These are phyloP conservation scores for Beauveria australis DNA, from an alignment of 2,329 filamentous ascomycete genomes.

Conservation along the genomic window DNA sequence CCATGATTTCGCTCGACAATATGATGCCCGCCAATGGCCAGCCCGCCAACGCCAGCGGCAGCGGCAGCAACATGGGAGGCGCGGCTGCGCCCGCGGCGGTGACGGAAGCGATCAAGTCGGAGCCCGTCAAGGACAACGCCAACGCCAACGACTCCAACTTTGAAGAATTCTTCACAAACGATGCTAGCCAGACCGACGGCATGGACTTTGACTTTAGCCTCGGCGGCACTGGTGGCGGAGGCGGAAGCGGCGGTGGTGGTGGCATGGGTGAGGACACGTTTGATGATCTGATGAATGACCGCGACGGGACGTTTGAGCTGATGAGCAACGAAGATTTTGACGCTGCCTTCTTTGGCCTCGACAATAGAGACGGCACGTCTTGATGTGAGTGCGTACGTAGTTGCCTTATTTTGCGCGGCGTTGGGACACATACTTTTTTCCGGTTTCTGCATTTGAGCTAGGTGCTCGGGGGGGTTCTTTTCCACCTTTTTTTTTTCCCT, in stretches of 20 bases:
- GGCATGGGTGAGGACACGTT: conserved; percentile 34
- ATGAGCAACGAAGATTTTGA: conserved; percentile 41
- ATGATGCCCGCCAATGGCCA: conserved; percentile 20
- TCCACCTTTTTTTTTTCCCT: not conserved
- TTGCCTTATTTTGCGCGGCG: not conserved
- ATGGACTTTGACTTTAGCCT: conserved; percentile 33
- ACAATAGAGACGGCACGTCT: conserved; percentile 13
- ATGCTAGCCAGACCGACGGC: conserved; percentile 28
- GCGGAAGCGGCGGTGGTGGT: conserved; percentile 15
- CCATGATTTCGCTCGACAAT: conserved; percentile 23
- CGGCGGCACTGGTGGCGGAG: conserved; percentile 15
- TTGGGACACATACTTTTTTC: not conserved
- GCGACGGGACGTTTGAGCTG: conserved; percentile 31
- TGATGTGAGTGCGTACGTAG: conserved; percentile 8
- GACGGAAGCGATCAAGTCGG: conserved; percentile 16
- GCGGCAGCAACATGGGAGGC: conserved; percentile 10
- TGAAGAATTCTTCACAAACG: conserved; percentile 41
- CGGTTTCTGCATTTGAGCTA: not conserved
- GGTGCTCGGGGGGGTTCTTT: not conserved
- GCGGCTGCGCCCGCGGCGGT: conserved; percentile 6
- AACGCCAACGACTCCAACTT: conserved; percentile 20
- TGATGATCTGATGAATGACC: conserved; percentile 40
- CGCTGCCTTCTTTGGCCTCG: conserved; percentile 36
- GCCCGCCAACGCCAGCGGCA: conserved; percentile 6
- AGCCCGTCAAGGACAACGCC: conserved; percentile 21